These are phyloP conservation scores for Inga oerstediana DNA, from an alignment of 306 rosid genomes.

Conservation along the genomic window DNA sequence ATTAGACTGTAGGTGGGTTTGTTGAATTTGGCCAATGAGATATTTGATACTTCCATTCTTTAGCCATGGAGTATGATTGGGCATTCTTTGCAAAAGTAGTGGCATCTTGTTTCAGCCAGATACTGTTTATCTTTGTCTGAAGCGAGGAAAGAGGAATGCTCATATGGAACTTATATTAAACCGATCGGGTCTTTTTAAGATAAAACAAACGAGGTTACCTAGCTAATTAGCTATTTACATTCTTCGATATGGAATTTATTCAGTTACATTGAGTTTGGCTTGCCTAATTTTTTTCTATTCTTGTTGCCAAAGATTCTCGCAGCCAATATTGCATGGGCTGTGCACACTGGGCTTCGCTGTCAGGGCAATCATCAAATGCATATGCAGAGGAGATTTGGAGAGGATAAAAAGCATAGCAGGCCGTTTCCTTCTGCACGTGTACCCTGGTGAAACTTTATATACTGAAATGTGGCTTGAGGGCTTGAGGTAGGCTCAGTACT, in stretches of 20 bases:
- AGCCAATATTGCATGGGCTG: slow-evolving; percentile 89
- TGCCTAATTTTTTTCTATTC: slow-evolving; percentile 9
- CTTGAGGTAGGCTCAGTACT: slow-evolving; percentile 51
- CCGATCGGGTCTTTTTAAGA: background rate
- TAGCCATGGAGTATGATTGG: slow-evolving; percentile 11
- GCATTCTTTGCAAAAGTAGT: background rate
- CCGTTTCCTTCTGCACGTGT: slow-evolving; percentile 83
- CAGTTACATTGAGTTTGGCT: background rate
- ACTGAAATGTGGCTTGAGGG: slow-evolving; percentile 98
- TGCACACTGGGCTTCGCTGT: slow-evolving; percentile 92
- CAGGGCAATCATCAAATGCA: slow-evolving; percentile 79
- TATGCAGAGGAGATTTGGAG: slow-evolving; percentile 78
- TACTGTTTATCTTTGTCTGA: background rate
- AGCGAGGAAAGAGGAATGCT: slow-evolving; percentile 22
- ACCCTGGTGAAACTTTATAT: slow-evolving; percentile 86
- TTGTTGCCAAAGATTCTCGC: slow-evolving; percentile 66
- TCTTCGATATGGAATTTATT: background rate
- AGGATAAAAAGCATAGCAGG: slow-evolving; percentile 69
- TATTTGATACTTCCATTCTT: slow-evolving; percentile 22
- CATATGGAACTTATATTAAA: background rate
- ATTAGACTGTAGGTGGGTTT: slow-evolving; percentile 22
- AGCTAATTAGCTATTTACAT: slow-evolving; percentile 1
- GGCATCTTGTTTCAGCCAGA: background rate
- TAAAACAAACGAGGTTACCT: background rate
- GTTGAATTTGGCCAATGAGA: slow-evolving; percentile 10